Evolutionary conservation across 1,284 basidiomycete species (phyloP).

Genomic region (Cryptococcus floricola): DNA sequence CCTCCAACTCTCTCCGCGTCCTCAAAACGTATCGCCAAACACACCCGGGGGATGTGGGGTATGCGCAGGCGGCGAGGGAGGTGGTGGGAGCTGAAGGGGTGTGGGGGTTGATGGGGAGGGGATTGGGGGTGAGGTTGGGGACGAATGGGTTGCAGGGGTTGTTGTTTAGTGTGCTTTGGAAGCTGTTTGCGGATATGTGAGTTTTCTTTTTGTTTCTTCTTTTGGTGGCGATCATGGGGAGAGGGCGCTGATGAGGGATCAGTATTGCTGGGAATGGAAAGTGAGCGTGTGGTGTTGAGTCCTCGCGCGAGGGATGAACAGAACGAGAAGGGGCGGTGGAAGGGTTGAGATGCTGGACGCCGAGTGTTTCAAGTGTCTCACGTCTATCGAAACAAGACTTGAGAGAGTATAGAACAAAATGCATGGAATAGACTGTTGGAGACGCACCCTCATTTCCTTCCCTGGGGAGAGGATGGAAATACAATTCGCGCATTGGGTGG

Average conservation of each 20-base stretch:
- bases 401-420: too few species aligned
- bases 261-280: too few species aligned
- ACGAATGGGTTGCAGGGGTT: conserved; percentile 82
- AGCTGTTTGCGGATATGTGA: conserved; percentile 71
- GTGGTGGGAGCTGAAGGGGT: conserved; percentile 63
- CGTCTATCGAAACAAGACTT: too few species aligned
- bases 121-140: conserved; percentile 73
- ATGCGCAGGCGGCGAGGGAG: conserved; percentile 55
- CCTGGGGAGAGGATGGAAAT: too few species aligned
- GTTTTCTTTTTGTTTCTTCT: conserved; percentile 3
- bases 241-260: neutral
- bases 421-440: too few species aligned
- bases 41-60: conserved; percentile 70
- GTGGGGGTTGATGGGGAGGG: conserved; percentile 72
- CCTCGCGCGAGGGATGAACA: too few species aligned
- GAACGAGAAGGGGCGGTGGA: too few species aligned
- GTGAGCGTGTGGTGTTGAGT: too few species aligned
- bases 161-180: conserved; percentile 81
- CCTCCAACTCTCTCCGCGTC: conserved; percentile 82
- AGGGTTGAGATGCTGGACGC: too few species aligned
- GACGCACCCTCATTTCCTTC: too few species aligned
- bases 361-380: too few species aligned
- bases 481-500: too few species aligned
- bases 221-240: neutral
- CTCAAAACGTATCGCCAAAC: conserved; percentile 90